Percentiles rank a stretch among this genome's conserved stretches.
These are phyloP conservation scores for Salvia miltiorrhiza DNA, from an alignment of 257 asterid genomes.

Conservation along the genomic window DNA sequence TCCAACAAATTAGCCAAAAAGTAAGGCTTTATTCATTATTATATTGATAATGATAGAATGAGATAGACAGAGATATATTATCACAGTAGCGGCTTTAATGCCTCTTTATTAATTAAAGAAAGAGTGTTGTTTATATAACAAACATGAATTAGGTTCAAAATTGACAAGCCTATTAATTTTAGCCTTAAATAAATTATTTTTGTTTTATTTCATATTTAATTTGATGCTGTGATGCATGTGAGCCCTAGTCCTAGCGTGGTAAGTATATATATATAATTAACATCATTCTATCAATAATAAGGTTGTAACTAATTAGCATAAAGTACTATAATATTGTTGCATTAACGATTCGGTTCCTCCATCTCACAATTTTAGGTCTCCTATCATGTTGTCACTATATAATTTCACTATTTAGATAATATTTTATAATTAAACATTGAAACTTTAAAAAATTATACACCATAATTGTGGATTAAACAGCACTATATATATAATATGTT, in stretches of 20 bases:
- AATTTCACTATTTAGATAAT: no score
- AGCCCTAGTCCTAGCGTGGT: neutral
- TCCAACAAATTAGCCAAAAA: slow-evolving; percentile 14
- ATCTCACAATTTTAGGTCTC: no score
- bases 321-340: no score
- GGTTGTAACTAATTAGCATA: no score
- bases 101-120: neutral
- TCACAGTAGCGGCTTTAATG: slow-evolving; percentile 3
- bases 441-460: no score
- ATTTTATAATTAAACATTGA: no score
- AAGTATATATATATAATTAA: neutral
- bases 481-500: no score
- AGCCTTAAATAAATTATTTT: neutral
- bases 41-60: slow-evolving; percentile 25
- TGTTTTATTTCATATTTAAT: neutral
- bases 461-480: no score
- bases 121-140: neutral
- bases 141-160: neutral
- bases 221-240: neutral
- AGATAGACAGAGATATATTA: slow-evolving; percentile 1
- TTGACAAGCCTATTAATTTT: neutral
- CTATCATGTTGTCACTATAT: no score
- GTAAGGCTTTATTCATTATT: neutral
- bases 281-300: neutral
- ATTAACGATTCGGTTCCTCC: no score